Base-by-base conservation (phyloP, 768 basidiomycete species). In the Mycena floridula region DNA sequence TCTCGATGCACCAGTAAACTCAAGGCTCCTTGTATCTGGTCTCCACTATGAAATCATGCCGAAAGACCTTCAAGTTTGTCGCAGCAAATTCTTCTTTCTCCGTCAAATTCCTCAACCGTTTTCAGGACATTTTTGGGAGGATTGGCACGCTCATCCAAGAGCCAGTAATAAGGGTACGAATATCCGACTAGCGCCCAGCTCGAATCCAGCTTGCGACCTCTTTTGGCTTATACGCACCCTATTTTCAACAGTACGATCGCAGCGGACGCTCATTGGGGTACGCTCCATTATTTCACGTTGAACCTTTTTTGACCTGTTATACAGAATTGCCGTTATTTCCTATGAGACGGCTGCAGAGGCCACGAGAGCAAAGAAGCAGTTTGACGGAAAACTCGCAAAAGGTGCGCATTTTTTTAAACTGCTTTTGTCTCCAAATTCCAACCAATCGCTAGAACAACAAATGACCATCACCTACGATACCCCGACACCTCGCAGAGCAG, bases 101-200 rank as follows among this genome's bases (percentile, higher is more conserved):
- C 30, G 18, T 37, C 13, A 42, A n/a, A n/a, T n/a, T n/a, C n/a
- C n/a, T n/a, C n/a, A n/a, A n/a, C n/a, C n/a, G n/a, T 43, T 49
- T 36, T 4, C 55, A 94, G 90, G 74, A 77, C 66, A 90, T 94
- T 55, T 95, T 94, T 75, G 87, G 89, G 58, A 81, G 87, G 62
- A 83, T 89, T 65, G 91, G 91, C 72, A 89, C 88, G 70, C 81
- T 95, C 66, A 77, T 89, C 59, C 83, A 89, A 66, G 89, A 92
- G 75, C 91, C 91, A 69, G 69, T 81, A 65, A 91, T 95, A 66
- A 89, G 87, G 85, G 91, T 95, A 92, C 85, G 92, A 76, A 74
- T 65, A 69, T 73, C 76, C 77, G 69, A 62, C 63, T 60, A 61
- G 57, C 61, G 60, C 72, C 67, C 62, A 73, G 65, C 47, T 41